Base-by-base conservation (phyloP, 768 basidiomycete genomes). In the Boletus sp. region DNA sequence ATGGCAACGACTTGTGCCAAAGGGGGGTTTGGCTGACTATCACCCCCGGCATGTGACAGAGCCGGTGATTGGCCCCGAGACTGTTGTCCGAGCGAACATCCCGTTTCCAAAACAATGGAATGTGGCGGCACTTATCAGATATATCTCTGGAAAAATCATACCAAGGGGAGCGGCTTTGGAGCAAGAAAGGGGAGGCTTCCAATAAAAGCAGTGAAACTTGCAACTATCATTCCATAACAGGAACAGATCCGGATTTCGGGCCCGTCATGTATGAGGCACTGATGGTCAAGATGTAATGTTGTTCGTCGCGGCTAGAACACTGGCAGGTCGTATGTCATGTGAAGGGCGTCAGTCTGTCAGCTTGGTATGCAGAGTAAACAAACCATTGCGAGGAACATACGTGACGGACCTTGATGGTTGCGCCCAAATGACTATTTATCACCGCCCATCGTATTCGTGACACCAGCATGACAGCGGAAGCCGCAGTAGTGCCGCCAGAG, bases 201-300 rank as follows among this genome's bases (percentile, higher is more conserved):
- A 24, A 20, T 18, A 2, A 28, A 45, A 5, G 15, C n/a, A 29
- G 28, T 30, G 18, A 24, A 10, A 24, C 8, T 17, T 20, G 3
- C 52, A 28, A n/a, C 18, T 18, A 33, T 24, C 15, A 14, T 12
- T 24, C 11, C 30, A 33, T 37, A 36, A 52, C 28, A 47, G 24
- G 4, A 17, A 35, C 28, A 18, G 41, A 30, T 41, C 32, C 18
- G 7, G 32, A 36, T 18, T 51, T 47, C 53, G 54, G 59, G 15
- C 24, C 59, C 54, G 54, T n/a, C 24, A 28, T 51, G 40, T 36
- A 40, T 45, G 15, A 54, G n/a, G 46, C 2, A 59, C 58, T 12
- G 33, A 49, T 37, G n/a, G 12, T 28, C 11, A 32, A 35, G 42
- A 60, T 59, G 57, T 45, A 37, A 12, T 24, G n/a, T 59, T 53